These are phyloP conservation scores for Discostella stelligeroides DNA, from an alignment of 108 stramenopile species.

Conservation along the genomic window DNA sequence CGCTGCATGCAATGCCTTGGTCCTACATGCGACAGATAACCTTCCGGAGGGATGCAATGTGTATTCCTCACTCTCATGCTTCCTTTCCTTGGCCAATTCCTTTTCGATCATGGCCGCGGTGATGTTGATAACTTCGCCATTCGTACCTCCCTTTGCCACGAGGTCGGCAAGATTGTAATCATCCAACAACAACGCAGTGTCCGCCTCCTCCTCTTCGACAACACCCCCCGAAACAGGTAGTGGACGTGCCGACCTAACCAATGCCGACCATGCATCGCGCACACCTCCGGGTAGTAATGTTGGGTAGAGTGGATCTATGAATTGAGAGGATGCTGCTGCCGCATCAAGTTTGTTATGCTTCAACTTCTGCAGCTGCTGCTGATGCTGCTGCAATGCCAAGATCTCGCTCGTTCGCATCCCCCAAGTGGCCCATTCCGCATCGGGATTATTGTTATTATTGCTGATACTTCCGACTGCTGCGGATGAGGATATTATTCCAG, in stretches of 20 bases:
- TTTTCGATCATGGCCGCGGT: constrained; percentile 39
- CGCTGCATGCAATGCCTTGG: constrained; percentile 42
- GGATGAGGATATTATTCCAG: too few relatives aligned
- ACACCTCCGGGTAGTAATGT: constrained; percentile 62
- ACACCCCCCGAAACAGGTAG: constrained; percentile 13
- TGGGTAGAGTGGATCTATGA: constrained; percentile 44
- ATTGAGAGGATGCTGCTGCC: constrained; percentile 7
- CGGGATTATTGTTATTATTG: too few relatives aligned
- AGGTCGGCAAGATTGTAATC: too few relatives aligned
- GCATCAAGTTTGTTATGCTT: not conserved
- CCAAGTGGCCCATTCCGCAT: too few relatives aligned
- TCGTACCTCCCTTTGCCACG: too few relatives aligned
- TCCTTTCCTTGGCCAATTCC: constrained; percentile 29
- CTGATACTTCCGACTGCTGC: too few relatives aligned
- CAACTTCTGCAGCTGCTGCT: constrained; percentile 15
- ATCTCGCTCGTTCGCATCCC: too few relatives aligned
- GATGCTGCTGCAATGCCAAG: too few relatives aligned
- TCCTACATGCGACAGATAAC: constrained; percentile 57
- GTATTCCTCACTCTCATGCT: constrained; percentile 39
- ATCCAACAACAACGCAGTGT: not conserved
- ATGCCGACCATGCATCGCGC: constrained; percentile 65
- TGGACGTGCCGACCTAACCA: constrained; percentile 38
- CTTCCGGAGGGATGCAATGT: constrained; percentile 63
- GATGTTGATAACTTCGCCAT: constrained; percentile 3
- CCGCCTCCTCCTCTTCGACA: constrained; percentile 15